Evolutionary conservation across 768 basidiomycete genomes (phyloP), one percentile per base, ranked within the genome.

Genomic region (Lenzites betulinus): DNA sequence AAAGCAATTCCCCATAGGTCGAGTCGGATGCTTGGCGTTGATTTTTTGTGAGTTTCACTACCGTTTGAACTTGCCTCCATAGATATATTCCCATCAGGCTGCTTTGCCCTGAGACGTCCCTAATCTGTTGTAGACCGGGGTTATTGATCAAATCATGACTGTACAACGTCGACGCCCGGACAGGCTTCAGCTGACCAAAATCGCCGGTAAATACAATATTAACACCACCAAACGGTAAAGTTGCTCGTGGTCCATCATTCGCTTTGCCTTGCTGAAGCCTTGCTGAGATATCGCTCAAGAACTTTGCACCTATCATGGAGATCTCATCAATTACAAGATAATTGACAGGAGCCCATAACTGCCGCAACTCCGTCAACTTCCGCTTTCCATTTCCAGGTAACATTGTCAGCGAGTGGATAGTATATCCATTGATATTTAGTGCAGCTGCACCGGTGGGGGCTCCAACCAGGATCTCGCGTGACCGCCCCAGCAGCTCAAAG

Each of bases 151-250:
- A 18, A 7, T 53, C 42, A 25, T 64, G 23, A 0, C 52, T 39
- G 52, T 68, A 74, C 13, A 75, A 51, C 0, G 66, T 35, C 0
- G 51, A 35, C 18, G 60, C 64, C 48, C 48, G 12, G 0, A 70
- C 66, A 12, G 74, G 74, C 16, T 56, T 59, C 33, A 67, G 54
- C 47, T 74, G 73, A 7, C 61, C 64, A 50, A 74, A 71, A 46
- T 74, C 74, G 7, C 74, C 74, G 0, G 60, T 46, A 54, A 73
- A 71, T 2, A 75, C 72, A 1, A 76, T 60, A 56, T 73, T 74
- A 0, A 75, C 54, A 0, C 72, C 71, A 2, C 75, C 74, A 52
- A 71, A 74, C 2, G 66, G 67, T 16, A 41, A 2, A 22, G 62
- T 47, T 28, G 30, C 49, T 4, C 16, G 41, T 16, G 30, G 8